These are phyloP conservation scores for Phytophthora colocasiae DNA, from an alignment of 352 stramenopile species.

Conservation along the genomic window DNA sequence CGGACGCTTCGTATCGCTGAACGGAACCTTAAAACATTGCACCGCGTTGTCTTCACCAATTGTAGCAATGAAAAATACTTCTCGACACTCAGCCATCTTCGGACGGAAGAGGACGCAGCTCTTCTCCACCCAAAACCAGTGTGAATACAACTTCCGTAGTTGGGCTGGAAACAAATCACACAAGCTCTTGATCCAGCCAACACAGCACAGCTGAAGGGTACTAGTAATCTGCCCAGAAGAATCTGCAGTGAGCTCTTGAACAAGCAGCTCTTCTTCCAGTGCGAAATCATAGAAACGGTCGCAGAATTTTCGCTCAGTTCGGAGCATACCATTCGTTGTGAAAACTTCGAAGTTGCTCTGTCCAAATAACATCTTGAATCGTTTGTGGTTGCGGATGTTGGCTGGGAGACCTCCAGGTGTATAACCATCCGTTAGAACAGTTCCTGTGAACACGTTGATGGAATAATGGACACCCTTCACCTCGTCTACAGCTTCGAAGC, in stretches of 20 bases:
- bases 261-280: conserved; percentile 32
- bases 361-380: conserved; percentile 55
- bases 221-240: conserved; percentile 1
- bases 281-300: conserved; percentile 52
- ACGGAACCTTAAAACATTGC: conserved; percentile 46
- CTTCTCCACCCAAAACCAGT: conserved; percentile 61
- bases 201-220: conserved; percentile 45
- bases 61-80: conserved; percentile 31
- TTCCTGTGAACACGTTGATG: conserved; percentile 60
- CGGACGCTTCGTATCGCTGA: conserved; percentile 24
- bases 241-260: conserved; percentile 39
- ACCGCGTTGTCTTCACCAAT: conserved; percentile 16
- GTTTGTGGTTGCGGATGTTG: conserved; percentile 35
- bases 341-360: conserved; percentile 61
- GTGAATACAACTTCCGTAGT: conserved; percentile 44
- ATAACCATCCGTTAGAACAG: conserved; percentile 50
- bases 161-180: conserved; percentile 30
- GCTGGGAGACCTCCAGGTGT: conserved; percentile 46
- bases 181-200: conserved; percentile 37
- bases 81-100: conserved; percentile 17
- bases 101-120: conserved; percentile 51
- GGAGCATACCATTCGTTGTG: conserved; percentile 35
- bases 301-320: conserved; percentile 32
- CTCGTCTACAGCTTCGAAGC: conserved; percentile 36
- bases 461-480: conserved; percentile 36